phyloP scores from a whole-genome alignment of 2,329 filamentous ascomycete genomes.

The Diaporthe sp. region DNA sequence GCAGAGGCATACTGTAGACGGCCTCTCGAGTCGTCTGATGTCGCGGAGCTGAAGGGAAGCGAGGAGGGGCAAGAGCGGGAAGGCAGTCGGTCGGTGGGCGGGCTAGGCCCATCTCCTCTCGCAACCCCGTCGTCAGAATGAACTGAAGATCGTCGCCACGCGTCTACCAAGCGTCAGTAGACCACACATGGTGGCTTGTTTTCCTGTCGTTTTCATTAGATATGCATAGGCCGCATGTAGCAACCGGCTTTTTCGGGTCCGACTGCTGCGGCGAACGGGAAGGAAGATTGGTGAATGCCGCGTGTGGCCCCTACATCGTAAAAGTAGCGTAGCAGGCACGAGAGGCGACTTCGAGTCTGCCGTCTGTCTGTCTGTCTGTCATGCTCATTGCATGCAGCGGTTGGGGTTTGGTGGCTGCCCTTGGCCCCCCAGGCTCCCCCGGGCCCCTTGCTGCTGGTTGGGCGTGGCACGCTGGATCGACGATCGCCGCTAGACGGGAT shows the following conservation, averaged over 20 bases:
- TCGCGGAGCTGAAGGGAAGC: not conserved
- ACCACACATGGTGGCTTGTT: slow-evolving; percentile 9
- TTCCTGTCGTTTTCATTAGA: slow-evolving; percentile 24
- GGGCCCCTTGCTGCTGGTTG: slow-evolving; percentile 12
- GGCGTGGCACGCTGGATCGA: slow-evolving; percentile 23
- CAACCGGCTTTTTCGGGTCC: slow-evolving; percentile 30
- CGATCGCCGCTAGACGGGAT: slow-evolving; percentile 34
- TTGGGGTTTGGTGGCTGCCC: slow-evolving; percentile 8
- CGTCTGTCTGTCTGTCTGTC: slow-evolving; percentile 6
- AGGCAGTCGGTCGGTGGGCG: not conserved
- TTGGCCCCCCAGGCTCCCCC: not conserved
- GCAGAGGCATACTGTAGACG: not conserved
- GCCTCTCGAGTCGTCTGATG: slow-evolving; percentile 11
- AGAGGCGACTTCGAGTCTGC: slow-evolving; percentile 11
- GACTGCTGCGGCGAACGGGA: slow-evolving; percentile 22
- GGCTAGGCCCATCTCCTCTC: slow-evolving; percentile 4
- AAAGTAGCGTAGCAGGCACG: not conserved
- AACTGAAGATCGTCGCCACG: slow-evolving; percentile 29
- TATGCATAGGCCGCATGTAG: slow-evolving; percentile 9
- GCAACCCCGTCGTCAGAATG: slow-evolving; percentile 14
- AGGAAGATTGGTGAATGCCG: not conserved
- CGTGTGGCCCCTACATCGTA: not conserved
- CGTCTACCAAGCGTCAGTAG: slow-evolving; percentile 22
- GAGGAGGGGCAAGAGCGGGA: not conserved
- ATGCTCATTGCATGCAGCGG: slow-evolving; percentile 4